Percentiles rank a stretch among this genome's conserved stretches.
Evolutionary conservation across 116 monocot genomes (phyloP).

Genomic region (Dioscorea cayenensis): DNA sequence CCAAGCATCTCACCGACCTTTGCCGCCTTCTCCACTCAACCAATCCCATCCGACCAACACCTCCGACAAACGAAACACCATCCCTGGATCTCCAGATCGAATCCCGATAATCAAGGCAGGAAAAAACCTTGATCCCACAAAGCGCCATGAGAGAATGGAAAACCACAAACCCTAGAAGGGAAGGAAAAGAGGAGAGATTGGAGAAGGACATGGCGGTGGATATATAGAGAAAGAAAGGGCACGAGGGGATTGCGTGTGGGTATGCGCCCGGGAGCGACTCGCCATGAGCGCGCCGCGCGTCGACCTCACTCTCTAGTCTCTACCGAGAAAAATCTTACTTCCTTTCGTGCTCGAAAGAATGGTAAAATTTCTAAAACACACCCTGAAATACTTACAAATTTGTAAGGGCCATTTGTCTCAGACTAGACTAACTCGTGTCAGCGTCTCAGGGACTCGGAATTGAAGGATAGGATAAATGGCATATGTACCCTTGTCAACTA

Average conservation of each 20-base stretch:
- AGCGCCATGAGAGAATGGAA: constrained; percentile 6
- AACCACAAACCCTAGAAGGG: neutral
- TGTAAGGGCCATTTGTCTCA: too few species aligned
- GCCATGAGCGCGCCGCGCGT: constrained; percentile 44
- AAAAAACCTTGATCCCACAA: constrained; percentile 6
- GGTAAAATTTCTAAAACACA: too few species aligned
- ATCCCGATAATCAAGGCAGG: neutral
- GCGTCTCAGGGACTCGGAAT: too few species aligned
- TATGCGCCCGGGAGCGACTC: constrained; percentile 25
- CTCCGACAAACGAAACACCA: constrained; percentile 5
- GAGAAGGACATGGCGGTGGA: neutral
- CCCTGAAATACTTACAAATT: too few species aligned
- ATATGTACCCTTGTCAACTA: too few species aligned
- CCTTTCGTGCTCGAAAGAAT: too few species aligned
- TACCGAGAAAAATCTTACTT: too few species aligned
- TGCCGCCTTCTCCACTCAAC: too few species aligned
- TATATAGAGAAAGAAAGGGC: constrained; percentile 7
- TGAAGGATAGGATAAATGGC: too few species aligned
- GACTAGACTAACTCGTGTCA: too few species aligned
- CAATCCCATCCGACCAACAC: neutral
- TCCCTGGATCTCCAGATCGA: neutral
- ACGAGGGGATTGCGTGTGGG: constrained; percentile 52
- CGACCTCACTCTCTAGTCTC: constrained; percentile 8
- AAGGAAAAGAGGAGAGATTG: neutral
- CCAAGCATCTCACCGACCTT: too few species aligned